Conservation (phyloP, 129 eudicot species). For the Artemisia annua region DNA sequence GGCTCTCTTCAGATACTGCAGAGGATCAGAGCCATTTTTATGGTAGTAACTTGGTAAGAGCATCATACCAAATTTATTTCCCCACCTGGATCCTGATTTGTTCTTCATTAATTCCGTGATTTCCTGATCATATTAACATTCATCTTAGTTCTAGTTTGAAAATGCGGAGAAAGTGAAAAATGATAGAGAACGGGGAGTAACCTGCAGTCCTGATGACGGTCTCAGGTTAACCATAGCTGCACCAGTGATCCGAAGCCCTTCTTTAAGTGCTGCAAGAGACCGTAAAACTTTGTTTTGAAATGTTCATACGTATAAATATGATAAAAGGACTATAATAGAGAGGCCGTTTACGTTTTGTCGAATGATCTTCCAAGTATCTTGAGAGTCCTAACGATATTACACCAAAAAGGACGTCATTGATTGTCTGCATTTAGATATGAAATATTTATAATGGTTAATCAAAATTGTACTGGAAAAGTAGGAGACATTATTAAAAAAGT, state of each 20-base stretch:
- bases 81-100: constrained; percentile 57
- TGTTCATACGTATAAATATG: neutral
- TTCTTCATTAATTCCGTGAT: constrained; percentile 48
- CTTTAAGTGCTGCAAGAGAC: constrained; percentile 39
- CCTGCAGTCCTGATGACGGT: constrained; percentile 71
- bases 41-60: constrained; percentile 66
- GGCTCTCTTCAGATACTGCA: constrained; percentile 58
- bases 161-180: neutral
- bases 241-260: constrained; percentile 70
- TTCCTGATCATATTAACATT: constrained; percentile 41
- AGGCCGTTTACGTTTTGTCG: constrained; percentile 48
- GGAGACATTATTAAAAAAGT: neutral
- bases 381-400: constrained; percentile 76
- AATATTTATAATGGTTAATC: neutral
- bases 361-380: constrained; percentile 57
- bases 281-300: neutral
- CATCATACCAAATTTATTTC: constrained; percentile 77
- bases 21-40: constrained; percentile 43
- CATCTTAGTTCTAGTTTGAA: neutral
- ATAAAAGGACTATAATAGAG: neutral
- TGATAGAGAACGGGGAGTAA: neutral
- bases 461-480: neutral
- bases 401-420: constrained; percentile 83
- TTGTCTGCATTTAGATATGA: constrained; percentile 53
- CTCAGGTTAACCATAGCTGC: constrained; percentile 75